Evolutionary conservation across 805 yeast genomes (phyloP).

Genomic region (Suhomyces sp.): DNA sequence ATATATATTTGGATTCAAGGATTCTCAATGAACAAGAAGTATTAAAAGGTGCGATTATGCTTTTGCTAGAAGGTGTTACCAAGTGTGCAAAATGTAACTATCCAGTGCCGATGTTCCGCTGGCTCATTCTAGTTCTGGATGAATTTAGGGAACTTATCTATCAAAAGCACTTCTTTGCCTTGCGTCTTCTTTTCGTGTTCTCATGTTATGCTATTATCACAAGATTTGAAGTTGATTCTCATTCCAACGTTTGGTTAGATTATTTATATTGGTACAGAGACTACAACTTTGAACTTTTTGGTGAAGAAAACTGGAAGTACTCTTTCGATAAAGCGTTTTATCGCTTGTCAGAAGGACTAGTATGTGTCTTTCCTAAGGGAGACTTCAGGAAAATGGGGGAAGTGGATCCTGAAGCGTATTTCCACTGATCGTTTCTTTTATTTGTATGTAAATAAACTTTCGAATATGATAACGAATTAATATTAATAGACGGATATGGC

Average conservation of each 20-base stretch:
- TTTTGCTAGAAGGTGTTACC: slow-evolving; percentile 14
- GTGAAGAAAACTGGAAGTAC: slow-evolving; percentile 12
- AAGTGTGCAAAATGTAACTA: slow-evolving; percentile 17
- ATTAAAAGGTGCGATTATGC: slow-evolving; percentile 8
- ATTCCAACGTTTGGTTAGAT: slow-evolving; percentile 30
- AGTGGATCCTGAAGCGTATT: slow-evolving; percentile 4
- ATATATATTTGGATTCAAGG: slow-evolving; percentile 1
- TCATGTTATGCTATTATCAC: slow-evolving; percentile 19
- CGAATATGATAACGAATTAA: too few species aligned
- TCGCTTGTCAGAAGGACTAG: not conserved
- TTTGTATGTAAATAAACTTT: too few species aligned
- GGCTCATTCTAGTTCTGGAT: slow-evolving; percentile 19
- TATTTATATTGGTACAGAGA: slow-evolving; percentile 20
- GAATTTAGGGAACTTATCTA: slow-evolving; percentile 20
- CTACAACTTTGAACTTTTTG: slow-evolving; percentile 10
- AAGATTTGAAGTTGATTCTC: slow-evolving; percentile 21
- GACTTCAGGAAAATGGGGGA: slow-evolving; percentile 3
- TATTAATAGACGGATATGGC: too few species aligned
- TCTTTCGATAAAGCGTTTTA: slow-evolving; percentile 14
- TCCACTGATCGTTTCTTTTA: too few species aligned
- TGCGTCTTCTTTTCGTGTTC: slow-evolving; percentile 23
- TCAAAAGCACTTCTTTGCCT: slow-evolving; percentile 22
- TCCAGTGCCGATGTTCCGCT: slow-evolving; percentile 34
- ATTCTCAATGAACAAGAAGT: slow-evolving; percentile 1
- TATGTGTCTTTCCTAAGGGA: slow-evolving; percentile 1